Evolutionary conservation across 495 filamentous ascomycete genomes (phyloP).

Genomic region (Pseudoneurospora amorphoporcata): DNA sequence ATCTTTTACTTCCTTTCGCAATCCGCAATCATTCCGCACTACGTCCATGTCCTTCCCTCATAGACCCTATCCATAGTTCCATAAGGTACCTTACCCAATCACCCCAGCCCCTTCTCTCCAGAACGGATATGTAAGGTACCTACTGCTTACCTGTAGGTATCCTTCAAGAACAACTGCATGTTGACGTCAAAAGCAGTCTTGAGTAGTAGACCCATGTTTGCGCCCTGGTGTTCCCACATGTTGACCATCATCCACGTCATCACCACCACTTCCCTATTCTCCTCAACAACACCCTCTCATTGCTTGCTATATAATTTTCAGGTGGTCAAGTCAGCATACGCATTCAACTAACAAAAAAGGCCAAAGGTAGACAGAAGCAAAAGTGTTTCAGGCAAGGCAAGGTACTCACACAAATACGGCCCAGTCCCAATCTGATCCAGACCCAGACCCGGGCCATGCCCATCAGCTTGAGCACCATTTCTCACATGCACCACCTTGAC

Average conservation of each 20-base stretch:
- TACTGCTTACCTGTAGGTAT: conserved; percentile 67
- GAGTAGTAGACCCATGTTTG: conserved; percentile 84
- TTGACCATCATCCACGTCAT: conserved; percentile 64
- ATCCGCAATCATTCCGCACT: neutral
- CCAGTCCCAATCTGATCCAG: neutral
- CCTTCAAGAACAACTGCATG: conserved; percentile 88
- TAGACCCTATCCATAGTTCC: neutral
- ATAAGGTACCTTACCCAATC: neutral
- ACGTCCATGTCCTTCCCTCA: neutral
- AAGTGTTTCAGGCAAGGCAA: too few relatives aligned
- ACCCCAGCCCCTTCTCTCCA: neutral
- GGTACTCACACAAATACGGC: neutral
- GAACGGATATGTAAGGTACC: conserved; percentile 17
- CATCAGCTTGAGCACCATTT: too few relatives aligned
- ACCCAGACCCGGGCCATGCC: neutral
- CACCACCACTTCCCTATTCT: neutral
- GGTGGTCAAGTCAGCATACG: neutral
- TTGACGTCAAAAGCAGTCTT: conserved; percentile 99
- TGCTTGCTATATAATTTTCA: neutral
- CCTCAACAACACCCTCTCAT: neutral
- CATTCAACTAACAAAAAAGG: neutral
- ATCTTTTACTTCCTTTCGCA: neutral
- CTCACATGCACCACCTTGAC: too few relatives aligned
- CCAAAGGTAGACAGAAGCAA: too few relatives aligned
- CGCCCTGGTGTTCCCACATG: conserved; percentile 98